phyloP scores from a whole-genome alignment of 1,139 yeast species.

The Suhomyces bolitotheri region DNA sequence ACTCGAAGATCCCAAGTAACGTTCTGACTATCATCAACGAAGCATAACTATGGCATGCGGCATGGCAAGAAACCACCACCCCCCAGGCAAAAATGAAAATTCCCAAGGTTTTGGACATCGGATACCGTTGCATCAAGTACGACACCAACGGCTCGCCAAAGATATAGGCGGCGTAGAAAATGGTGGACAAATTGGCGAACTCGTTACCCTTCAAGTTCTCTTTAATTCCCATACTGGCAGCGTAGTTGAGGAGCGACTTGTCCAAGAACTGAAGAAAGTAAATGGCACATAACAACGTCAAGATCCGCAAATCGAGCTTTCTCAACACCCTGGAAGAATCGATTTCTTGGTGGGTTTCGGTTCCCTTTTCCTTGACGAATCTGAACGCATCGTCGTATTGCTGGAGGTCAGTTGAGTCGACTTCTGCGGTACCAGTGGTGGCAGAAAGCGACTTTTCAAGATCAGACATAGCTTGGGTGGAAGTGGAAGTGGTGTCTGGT shows the following conservation, averaged over 20 bases:
- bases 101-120: conserved; percentile 42
- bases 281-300: conserved; percentile 38
- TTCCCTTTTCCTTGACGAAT: conserved; percentile 8
- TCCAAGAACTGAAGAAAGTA: conserved; percentile 49
- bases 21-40: conserved; percentile 44
- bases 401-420: not conserved
- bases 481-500: too few species aligned
- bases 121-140: conserved; percentile 37
- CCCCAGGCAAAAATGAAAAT: conserved; percentile 45
- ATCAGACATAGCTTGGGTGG: too few species aligned
- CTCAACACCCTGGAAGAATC: conserved; percentile 6
- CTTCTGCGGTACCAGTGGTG: not conserved
- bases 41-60: conserved; percentile 38
- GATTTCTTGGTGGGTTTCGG: not conserved
- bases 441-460: not conserved
- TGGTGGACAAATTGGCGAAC: conserved; percentile 45
- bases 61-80: conserved; percentile 34
- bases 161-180: conserved; percentile 47
- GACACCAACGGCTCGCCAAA: conserved; percentile 48
- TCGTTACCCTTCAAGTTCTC: conserved; percentile 35
- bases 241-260: conserved; percentile 45
- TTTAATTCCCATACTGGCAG: conserved; percentile 55
- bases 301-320: conserved; percentile 32
- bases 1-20: conserved; percentile 28
- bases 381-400: conserved; percentile 13